These are phyloP conservation scores for Pisolithus marmoratus DNA, from an alignment of 768 basidiomycete species.

Conservation along the genomic window DNA sequence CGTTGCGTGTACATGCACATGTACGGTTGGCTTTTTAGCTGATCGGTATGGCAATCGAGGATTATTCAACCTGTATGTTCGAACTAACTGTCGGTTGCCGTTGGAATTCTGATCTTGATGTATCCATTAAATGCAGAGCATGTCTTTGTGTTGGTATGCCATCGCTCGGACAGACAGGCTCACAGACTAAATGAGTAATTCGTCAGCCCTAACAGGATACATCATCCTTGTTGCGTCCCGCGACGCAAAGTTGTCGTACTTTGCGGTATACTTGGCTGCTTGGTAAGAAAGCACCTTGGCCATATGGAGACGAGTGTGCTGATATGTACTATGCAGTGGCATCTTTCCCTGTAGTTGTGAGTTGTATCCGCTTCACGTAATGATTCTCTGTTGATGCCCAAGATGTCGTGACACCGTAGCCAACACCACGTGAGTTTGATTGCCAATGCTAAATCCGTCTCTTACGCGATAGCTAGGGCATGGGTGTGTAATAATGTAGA, in stretches of 20 bases:
- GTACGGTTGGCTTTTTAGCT: conserved; percentile 54
- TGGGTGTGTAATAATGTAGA: conserved; percentile 69
- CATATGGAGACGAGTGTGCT: background rate
- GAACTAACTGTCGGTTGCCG: background rate
- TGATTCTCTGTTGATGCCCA: background rate
- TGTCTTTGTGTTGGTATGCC: conserved; percentile 23
- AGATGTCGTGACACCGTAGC: conserved; percentile 31
- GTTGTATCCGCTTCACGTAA: conserved; percentile 15
- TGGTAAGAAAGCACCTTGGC: conserved; percentile 35
- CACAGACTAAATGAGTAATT: too few species aligned
- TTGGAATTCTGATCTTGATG: too few species aligned
- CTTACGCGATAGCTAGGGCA: conserved; percentile 24
- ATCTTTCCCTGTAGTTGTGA: conserved; percentile 72
- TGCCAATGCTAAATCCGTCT: conserved; percentile 1
- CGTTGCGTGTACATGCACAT: conserved; percentile 63
- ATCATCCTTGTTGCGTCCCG: conserved; percentile 63
- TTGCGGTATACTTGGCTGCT: conserved; percentile 67
- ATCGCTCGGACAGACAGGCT: background rate
- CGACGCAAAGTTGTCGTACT: conserved; percentile 60
- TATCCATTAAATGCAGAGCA: conserved; percentile 8
- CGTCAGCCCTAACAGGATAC: conserved; percentile 63
- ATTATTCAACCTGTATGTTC: conserved; percentile 54
- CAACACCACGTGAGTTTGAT: conserved; percentile 46
- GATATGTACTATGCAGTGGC: conserved; percentile 36
- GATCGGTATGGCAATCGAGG: conserved; percentile 59